Evolutionary conservation across 176 grass and related monocot species (phyloP), one percentile per base, ranked within the genome.

Genomic region (Metroxylon sagu): DNA sequence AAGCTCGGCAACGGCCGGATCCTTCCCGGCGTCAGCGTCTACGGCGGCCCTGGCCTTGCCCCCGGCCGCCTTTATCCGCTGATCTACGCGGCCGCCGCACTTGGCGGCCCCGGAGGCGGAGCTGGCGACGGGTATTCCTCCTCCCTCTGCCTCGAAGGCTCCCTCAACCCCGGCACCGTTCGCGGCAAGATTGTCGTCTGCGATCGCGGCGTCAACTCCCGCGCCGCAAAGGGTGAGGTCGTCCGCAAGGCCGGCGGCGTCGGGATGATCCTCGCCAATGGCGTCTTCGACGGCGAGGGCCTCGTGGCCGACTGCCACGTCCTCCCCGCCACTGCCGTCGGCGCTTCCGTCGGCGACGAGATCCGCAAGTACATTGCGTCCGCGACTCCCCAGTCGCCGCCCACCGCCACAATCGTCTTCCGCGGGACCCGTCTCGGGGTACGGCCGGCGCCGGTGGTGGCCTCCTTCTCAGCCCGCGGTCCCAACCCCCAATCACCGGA

Each of bases 21-120:
- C 53, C 53, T 55, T 6, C 53, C 53, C 6, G 53, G 53, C 53
- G 53, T 55, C 53, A 55, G 53, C 53, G 53, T 55, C n/a, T 55
- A 55, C 53, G 53, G 53, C 21, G 53, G 53, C 53, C 53, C 53
- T 2, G 16, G n/a, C 17, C 53, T 55, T 19, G 53, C 53, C 53
- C 6, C 53, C 18, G 53, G 53, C 17, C n/a, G 53, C 18, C 53
- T 55, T n/a, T 55, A 25, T n/a, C 53, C 53, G 19, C 21, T 55
- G 53, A 21, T 55, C 18, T 55, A 55, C 6, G 53, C 53, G 2
- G 18, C 18, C 21, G 16, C 53, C 2, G 53, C 53, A 2, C 53
- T 21, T 3, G 35, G 73, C 25, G 59, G 77, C 48, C 64, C 53
- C 0, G 43, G 77, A 21, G 82, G 80, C 16, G 89, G 85, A 43